Conservation (phyloP, 192 early-diverging fungal species). For the Lobosporangium transversale region DNA sequence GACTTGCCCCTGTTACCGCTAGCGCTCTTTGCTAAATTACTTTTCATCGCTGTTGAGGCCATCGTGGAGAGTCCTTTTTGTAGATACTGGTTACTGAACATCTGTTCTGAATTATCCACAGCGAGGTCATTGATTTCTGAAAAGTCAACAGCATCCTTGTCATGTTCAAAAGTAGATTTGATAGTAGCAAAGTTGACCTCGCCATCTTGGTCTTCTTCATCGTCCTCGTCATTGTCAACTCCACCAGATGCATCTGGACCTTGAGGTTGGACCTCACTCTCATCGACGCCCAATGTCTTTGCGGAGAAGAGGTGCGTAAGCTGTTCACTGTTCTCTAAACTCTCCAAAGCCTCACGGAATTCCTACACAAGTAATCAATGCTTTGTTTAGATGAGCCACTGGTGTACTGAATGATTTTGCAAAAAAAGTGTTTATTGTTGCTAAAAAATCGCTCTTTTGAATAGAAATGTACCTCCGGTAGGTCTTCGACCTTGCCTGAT, state of each 20-base stretch:
- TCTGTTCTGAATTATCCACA: constrained; percentile 65
- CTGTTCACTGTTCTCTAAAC: constrained; percentile 60
- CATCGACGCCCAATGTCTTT: constrained; percentile 62
- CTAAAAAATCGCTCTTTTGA: neutral
- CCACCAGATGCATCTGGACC: constrained; percentile 58
- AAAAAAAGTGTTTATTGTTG: constrained; percentile 1
- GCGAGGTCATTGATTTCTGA: constrained; percentile 85
- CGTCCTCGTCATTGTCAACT: constrained; percentile 53
- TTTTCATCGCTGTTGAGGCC: constrained; percentile 31
- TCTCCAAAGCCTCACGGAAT: constrained; percentile 62
- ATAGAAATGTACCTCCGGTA: constrained; percentile 57
- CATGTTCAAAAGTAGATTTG: constrained; percentile 61
- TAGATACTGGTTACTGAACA: constrained; percentile 58
- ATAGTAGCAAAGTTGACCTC: constrained; percentile 50
- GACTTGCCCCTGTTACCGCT: constrained; percentile 24
- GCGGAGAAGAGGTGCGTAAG: constrained; percentile 61
- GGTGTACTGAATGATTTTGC: neutral
- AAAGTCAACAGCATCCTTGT: constrained; percentile 82
- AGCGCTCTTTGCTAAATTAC: constrained; percentile 33
- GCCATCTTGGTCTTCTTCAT: constrained; percentile 52
- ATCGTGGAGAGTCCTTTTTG: constrained; percentile 55
- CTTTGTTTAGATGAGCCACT: neutral
- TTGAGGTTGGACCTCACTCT: constrained; percentile 51
- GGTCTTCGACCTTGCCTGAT: constrained; percentile 78
- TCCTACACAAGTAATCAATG: constrained; percentile 54